Conservation (phyloP, 129 eudicot species). For the Flaveria bidentis region DNA sequence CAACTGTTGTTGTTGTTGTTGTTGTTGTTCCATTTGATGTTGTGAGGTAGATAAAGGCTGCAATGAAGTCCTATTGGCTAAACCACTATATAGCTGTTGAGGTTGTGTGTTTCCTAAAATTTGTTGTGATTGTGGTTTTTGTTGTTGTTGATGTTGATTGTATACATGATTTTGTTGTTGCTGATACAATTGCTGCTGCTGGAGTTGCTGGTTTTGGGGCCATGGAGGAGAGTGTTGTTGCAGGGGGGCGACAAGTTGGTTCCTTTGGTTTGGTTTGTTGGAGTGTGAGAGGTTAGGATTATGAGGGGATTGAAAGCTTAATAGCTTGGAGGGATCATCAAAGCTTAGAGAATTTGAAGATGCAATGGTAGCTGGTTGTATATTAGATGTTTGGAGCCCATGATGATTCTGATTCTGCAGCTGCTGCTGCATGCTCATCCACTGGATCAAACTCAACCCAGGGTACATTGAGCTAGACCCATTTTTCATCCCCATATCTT, state of each 20-base stretch:
- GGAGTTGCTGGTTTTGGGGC: conserved; percentile 48
- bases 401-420: conserved; percentile 40
- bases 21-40: conserved; percentile 61
- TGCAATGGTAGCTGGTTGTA: neutral
- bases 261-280: conserved; percentile 52
- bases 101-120: conserved; percentile 47
- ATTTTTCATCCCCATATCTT: conserved; percentile 71
- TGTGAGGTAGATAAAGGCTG: conserved; percentile 47
- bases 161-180: conserved; percentile 42
- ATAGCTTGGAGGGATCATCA: conserved; percentile 77
- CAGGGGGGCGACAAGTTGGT: conserved; percentile 24
- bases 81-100: conserved; percentile 42
- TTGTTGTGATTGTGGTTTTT: conserved; percentile 33
- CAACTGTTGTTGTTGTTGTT: conserved; percentile 52
- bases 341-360: conserved; percentile 32
- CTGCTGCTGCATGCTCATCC: conserved; percentile 99
- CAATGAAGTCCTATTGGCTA: conserved; percentile 33
- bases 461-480: conserved; percentile 70
- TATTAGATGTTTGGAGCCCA: conserved; percentile 47
- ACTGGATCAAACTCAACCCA: conserved; percentile 80
- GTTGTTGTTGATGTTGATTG: conserved; percentile 53
- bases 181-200: conserved; percentile 38
- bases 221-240: conserved; percentile 47
- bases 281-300: conserved; percentile 3
- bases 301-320: conserved; percentile 76